Conservation (phyloP, 352 stramenopile species). For the Phytophthora pistaciae region DNA sequence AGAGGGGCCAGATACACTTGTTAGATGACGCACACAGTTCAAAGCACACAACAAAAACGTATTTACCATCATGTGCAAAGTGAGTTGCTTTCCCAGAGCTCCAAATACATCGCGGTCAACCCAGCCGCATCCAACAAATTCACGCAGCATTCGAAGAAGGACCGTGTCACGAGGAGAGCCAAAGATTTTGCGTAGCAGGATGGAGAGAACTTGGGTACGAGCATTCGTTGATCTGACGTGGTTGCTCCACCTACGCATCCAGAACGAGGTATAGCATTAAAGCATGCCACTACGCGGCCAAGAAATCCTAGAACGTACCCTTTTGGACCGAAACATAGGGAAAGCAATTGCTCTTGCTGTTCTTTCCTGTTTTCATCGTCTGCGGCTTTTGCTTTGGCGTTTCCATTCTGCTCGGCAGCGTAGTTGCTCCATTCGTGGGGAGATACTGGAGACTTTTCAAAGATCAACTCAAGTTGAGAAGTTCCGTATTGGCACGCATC, state of each 20-base stretch:
- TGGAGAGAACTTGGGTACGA: constrained; percentile 28
- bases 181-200: constrained; percentile 55
- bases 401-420: not conserved
- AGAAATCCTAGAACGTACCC: constrained; percentile 32
- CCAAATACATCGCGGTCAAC: constrained; percentile 31
- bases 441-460: constrained; percentile 2
- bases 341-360: constrained; percentile 39
- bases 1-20: constrained; percentile 1
- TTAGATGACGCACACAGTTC: constrained; percentile 6
- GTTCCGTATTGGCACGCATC: constrained; percentile 38
- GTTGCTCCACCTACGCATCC: constrained; percentile 42
- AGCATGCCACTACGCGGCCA: not conserved
- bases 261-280: constrained; percentile 2
- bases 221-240: constrained; percentile 10
- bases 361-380: constrained; percentile 10
- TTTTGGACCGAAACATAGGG: constrained; percentile 35
- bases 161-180: constrained; percentile 50
- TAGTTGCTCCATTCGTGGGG: constrained; percentile 28
- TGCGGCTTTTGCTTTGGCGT: not conserved
- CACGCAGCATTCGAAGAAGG: constrained; percentile 53
- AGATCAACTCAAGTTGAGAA: constrained; percentile 1
- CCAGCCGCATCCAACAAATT: constrained; percentile 50
- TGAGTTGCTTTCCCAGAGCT: constrained; percentile 30
- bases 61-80: constrained; percentile 49
- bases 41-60: no score